These are phyloP conservation scores for Trichoderma pleuroti DNA, from an alignment of 2,329 filamentous ascomycete genomes.

Conservation along the genomic window DNA sequence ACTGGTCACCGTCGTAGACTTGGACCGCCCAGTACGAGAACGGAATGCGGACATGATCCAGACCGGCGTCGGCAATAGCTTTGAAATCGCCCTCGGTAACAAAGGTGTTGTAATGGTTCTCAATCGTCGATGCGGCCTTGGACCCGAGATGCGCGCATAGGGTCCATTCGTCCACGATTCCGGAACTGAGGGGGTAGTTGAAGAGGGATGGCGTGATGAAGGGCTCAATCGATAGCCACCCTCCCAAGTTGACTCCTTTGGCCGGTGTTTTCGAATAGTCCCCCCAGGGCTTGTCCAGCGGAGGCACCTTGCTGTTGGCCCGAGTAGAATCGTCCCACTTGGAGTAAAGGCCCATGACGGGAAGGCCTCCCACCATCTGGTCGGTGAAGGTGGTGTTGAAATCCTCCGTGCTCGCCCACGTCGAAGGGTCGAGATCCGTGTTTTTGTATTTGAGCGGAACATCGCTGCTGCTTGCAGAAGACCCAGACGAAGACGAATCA, in stretches of 20 bases:
- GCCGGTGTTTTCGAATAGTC: conserved; percentile 75
- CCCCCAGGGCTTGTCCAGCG: conserved; percentile 71
- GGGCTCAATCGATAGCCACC: conserved; percentile 90
- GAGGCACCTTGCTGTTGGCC: conserved; percentile 76
- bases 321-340: conserved; percentile 79
- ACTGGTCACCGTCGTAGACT: conserved; percentile 81
- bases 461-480: conserved; percentile 43
- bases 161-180: conserved; percentile 86
- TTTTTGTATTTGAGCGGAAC: conserved; percentile 66
- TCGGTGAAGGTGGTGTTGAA: conserved; percentile 95
- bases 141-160: conserved; percentile 68
- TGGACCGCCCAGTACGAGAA: conserved; percentile 94
- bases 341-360: conserved; percentile 82
- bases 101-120: conserved; percentile 88
- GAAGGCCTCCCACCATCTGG: conserved; percentile 77
- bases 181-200: conserved; percentile 56
- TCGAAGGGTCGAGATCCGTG: conserved; percentile 81
- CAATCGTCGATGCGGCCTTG: conserved; percentile 64
- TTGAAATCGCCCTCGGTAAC: conserved; percentile 79
- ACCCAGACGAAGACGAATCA: conserved; percentile 31
- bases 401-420: conserved; percentile 83
- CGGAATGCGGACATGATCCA: conserved; percentile 95
- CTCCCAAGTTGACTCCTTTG: conserved; percentile 86
- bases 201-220: conserved; percentile 96
- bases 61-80: conserved; percentile 79